Base-by-base conservation (phyloP, 306 rosid genomes). In the Crotalaria pallida region DNA sequence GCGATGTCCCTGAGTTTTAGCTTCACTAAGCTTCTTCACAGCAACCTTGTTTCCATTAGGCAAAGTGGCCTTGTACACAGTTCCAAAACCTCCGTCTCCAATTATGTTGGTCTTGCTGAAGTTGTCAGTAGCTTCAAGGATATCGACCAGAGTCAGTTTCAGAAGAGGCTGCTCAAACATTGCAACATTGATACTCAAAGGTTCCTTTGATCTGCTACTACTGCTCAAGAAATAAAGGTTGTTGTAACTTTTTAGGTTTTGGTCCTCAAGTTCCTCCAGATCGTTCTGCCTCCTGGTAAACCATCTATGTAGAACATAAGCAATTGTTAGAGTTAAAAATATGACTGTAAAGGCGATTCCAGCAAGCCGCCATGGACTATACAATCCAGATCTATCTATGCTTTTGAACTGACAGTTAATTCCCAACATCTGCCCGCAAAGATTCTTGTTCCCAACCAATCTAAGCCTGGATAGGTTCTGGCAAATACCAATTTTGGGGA, bases 1-100 rank as follows among this genome's bases (percentile, higher is more conserved):
- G 0, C 99, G 87, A 13, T 89, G 88, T 17, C 99, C 99, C 81
- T 95, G 99, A 8, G 96, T 89, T 79, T 95, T 95, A 12, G 94
- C 94, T 72, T 91, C 96, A 7, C 96, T 91, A 10, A 95, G 88
- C 85, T 95, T 95, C 88, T 95, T 95, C 31, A 95, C 92, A 7
- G 99, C 99, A 31, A 89, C 99, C 17, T 62, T 79, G 74, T 87
- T 95, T 34, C 91, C 97, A 66, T 77, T 66, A 12, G 93, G 87
- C 61, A 95, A 41, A n/a, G 91, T 89, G 60, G 99, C 99, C 74
- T 83, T 91, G 84, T 91, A 95, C 36, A 95, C 99, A 0, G 99
- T 95, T 65, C 99, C 99, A 4, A 95, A 95, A 41, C 99, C 99
- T 62, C 99, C 99, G 34, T 95, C 99, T 75, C 99, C 99, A 55